Percentiles rank a stretch among this genome's conserved stretches.
Evolutionary conservation across 164 flowering plant genomes (phyloP).

Genomic region (Platanus orientalis): DNA sequence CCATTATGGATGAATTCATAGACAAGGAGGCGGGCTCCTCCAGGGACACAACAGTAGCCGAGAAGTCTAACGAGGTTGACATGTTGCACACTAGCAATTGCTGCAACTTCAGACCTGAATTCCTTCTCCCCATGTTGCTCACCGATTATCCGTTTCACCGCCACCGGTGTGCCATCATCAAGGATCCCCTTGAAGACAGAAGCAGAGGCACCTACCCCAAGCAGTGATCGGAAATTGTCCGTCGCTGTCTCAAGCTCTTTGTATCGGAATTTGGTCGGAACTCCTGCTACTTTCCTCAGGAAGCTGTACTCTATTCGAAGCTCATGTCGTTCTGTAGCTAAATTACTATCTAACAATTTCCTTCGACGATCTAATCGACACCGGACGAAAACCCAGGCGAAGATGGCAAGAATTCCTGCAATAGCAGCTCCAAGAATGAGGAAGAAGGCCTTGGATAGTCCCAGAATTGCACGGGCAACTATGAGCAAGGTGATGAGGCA

Average conservation of each 20-base stretch:
- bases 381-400: slow-evolving; percentile 30
- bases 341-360: slow-evolving; percentile 22
- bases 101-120: slow-evolving; percentile 77
- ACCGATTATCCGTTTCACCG: slow-evolving; percentile 73
- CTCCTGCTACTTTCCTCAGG: slow-evolving; percentile 75
- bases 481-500: slow-evolving; percentile 39
- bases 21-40: slow-evolving; percentile 51
- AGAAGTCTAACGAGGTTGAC: slow-evolving; percentile 68
- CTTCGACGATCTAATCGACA: slow-evolving; percentile 21
- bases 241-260: slow-evolving; percentile 73
- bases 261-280: slow-evolving; percentile 60
- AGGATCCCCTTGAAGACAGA: slow-evolving; percentile 80
- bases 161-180: slow-evolving; percentile 65
- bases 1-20: slow-evolving; percentile 74
- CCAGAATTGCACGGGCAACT: slow-evolving; percentile 36
- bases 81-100: slow-evolving; percentile 82
- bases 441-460: slow-evolving; percentile 42
- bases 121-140: slow-evolving; percentile 64
- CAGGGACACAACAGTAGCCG: slow-evolving; percentile 49
- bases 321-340: slow-evolving; percentile 49
- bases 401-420: slow-evolving; percentile 39
- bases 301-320: slow-evolving; percentile 80
- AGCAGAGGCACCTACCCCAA: slow-evolving; percentile 75
- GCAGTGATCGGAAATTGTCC: slow-evolving; percentile 43
- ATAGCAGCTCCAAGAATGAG: slow-evolving; percentile 46